These are phyloP conservation scores for Solanum rostratum DNA, from an alignment of 257 asterid species.

Conservation along the genomic window DNA sequence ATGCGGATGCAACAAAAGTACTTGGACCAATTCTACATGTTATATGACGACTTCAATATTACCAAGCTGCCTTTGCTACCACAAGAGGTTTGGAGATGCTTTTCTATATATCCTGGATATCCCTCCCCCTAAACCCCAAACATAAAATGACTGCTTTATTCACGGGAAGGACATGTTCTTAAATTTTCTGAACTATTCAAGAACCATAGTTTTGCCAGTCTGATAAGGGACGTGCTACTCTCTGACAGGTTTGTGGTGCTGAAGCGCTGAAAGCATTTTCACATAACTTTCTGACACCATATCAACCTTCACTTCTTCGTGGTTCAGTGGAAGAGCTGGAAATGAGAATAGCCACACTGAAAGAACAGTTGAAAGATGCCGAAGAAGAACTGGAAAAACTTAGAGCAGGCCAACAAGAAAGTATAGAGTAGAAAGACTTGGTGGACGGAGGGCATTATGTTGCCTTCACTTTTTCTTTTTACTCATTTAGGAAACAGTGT, in stretches of 20 bases:
- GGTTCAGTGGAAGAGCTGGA: conserved; percentile 67
- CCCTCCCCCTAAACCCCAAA: background rate
- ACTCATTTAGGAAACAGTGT: background rate
- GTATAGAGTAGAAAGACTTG: background rate
- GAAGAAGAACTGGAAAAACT: conserved; percentile 61
- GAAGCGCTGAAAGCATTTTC: conserved; percentile 74
- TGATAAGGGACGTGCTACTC: background rate
- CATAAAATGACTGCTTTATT: background rate
- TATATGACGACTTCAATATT: conserved; percentile 84
- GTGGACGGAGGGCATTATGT: background rate
- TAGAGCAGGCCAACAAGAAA: conserved; percentile 63
- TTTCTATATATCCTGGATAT: background rate
- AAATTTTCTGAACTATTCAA: background rate
- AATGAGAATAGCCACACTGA: conserved; percentile 45
- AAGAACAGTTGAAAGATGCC: conserved; percentile 52
- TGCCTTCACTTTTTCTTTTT: background rate
- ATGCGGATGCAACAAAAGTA: conserved; percentile 91
- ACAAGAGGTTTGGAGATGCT: conserved; percentile 53
- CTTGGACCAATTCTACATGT: conserved; percentile 84
- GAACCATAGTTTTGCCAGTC: background rate
- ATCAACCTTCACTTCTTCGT: conserved; percentile 44
- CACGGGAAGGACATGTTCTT: background rate
- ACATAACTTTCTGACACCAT: conserved; percentile 41
- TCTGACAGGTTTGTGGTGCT: conserved; percentile 67
- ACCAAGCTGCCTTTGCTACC: conserved; percentile 93